Conservation (phyloP, 495 filamentous ascomycete genomes). For the Articulospora tetracladia region DNA sequence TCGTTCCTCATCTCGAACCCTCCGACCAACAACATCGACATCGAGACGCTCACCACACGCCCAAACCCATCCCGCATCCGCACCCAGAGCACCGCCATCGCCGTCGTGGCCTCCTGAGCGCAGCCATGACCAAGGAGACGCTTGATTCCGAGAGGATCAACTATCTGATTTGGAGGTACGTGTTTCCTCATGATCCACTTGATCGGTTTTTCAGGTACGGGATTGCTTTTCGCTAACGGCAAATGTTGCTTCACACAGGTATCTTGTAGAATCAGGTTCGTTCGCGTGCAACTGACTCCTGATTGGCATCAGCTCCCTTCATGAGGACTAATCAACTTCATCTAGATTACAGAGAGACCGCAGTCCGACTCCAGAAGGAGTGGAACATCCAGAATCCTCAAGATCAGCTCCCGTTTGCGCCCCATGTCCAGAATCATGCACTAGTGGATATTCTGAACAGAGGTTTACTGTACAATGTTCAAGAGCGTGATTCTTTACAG, state of each 20-base stretch:
- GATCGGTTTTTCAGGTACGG: constrained; percentile 22
- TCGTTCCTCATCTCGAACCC: constrained; percentile 32
- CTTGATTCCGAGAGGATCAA: constrained; percentile 94
- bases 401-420: constrained; percentile 67
- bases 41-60: constrained; percentile 20
- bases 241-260: constrained; percentile 48
- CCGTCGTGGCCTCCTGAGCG: constrained; percentile 27
- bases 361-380: constrained; percentile 76
- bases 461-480: constrained; percentile 70
- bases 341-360: constrained; percentile 66
- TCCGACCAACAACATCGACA: constrained; percentile 24
- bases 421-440: constrained; percentile 69
- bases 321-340: constrained; percentile 5
- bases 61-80: neutral
- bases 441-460: constrained; percentile 73
- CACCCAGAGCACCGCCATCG: neutral
- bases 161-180: constrained; percentile 97
- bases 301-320: constrained; percentile 27
- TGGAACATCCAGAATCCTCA: constrained; percentile 72
- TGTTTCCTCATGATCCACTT: constrained; percentile 25
- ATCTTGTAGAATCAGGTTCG: constrained; percentile 86
- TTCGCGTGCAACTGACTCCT: constrained; percentile 1
- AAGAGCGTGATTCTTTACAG: constrained; percentile 58
- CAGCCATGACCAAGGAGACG: constrained; percentile 48
- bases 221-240: constrained; percentile 20